Evolutionary conservation across 2,329 filamentous ascomycete species (phyloP).

Genomic region (Colletotrichum sp.): DNA sequence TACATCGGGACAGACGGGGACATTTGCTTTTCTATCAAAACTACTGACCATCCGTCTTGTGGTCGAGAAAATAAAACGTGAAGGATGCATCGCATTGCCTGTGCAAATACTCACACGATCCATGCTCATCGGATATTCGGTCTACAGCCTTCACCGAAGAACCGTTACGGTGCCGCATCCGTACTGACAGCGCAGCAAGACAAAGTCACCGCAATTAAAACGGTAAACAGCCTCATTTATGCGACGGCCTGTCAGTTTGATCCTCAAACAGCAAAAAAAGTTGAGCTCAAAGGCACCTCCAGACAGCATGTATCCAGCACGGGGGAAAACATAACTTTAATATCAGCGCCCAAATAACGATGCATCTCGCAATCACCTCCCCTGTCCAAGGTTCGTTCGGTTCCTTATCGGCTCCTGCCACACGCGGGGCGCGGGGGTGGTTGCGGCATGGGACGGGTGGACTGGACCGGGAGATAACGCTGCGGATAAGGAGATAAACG

Average conservation of each 20-base stretch:
- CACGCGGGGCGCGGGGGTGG: background rate
- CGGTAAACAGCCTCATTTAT: background rate
- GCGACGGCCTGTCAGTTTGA: background rate
- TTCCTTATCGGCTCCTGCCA: background rate
- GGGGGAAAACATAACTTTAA: slow-evolving; percentile 13
- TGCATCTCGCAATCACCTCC: background rate
- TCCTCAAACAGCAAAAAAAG: background rate
- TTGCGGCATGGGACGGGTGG: background rate
- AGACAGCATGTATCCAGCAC: background rate
- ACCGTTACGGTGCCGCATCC: background rate
- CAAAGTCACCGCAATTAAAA: background rate
- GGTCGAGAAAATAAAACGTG: background rate
- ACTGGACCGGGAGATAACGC: background rate
- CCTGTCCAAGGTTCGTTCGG: background rate
- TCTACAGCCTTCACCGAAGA: background rate
- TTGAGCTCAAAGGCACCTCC: background rate
- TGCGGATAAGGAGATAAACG: background rate
- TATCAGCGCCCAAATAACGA: background rate
- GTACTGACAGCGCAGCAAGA: background rate
- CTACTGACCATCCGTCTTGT: background rate
- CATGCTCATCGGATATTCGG: background rate
- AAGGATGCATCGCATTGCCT: background rate
- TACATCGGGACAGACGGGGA: background rate
- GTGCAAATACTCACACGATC: background rate
- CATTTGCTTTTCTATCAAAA: background rate